Evolutionary conservation across 1,139 yeast species (phyloP).

Genomic region (Protomyces lactucae-debilis): DNA sequence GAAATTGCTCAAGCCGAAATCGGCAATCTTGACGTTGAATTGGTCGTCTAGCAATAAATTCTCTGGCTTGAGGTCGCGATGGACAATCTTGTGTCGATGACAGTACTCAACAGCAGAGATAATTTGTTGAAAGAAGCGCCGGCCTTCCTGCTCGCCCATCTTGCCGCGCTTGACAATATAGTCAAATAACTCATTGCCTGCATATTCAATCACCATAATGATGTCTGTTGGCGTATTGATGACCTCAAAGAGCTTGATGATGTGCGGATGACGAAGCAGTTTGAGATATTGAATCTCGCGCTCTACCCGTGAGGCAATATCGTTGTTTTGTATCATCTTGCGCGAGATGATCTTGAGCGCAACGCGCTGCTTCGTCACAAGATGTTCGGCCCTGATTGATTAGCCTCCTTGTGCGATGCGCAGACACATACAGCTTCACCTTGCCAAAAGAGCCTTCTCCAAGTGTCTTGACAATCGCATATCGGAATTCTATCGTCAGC

Average conservation of each 20-base stretch:
- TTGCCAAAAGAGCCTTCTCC: constrained; percentile 99
- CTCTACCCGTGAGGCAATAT: constrained; percentile 96
- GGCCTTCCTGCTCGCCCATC: constrained; percentile 90
- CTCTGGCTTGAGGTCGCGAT: constrained; percentile 94
- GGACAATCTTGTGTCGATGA: constrained; percentile 96
- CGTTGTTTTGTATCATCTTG: constrained; percentile 88
- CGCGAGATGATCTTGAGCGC: constrained; percentile 92
- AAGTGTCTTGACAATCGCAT: constrained; percentile 86
- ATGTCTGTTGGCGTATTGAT: constrained; percentile 94
- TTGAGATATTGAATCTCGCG: constrained; percentile 88
- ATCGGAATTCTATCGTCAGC: constrained; percentile 48
- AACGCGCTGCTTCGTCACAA: constrained; percentile 86
- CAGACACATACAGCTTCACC: constrained; percentile 52
- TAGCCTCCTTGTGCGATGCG: background rate
- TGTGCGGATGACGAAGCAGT: constrained; percentile 90
- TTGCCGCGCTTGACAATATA: constrained; percentile 93
- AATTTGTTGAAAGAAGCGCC: constrained; percentile 93
- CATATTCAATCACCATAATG: constrained; percentile 95
- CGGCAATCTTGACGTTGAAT: constrained; percentile 91
- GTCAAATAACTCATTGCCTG: constrained; percentile 93
- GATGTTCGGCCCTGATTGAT: constrained; percentile 66
- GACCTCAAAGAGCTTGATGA: constrained; percentile 91
- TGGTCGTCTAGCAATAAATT: constrained; percentile 80
- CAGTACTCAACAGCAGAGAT: constrained; percentile 98
- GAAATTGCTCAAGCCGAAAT: constrained; percentile 98